phyloP scores from a whole-genome alignment of 768 basidiomycete genomes.

The Harrya chromipes region DNA sequence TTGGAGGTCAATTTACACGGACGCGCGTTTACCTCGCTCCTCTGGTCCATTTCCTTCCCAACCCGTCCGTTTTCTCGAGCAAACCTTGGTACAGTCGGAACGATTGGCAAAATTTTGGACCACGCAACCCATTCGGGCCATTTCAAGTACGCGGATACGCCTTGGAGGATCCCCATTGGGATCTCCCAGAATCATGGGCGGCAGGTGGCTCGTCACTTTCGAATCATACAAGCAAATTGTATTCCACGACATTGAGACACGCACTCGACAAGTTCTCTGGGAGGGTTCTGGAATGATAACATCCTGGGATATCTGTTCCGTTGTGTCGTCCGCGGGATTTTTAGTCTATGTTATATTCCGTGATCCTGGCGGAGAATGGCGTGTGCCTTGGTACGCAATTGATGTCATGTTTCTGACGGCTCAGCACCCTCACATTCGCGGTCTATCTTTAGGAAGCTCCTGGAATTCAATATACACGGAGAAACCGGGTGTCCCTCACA shows the following conservation, averaged over 20 bases:
- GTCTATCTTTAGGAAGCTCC: no score
- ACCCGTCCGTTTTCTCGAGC: slow-evolving; percentile 6
- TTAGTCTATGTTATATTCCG: not conserved
- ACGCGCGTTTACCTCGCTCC: slow-evolving; percentile 1
- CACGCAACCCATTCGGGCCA: slow-evolving; percentile 1
- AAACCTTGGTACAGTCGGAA: not conserved
- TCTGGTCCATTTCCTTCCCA: slow-evolving; percentile 9
- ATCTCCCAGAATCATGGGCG: slow-evolving; percentile 1
- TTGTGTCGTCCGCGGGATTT: not conserved
- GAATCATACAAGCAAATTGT: slow-evolving; percentile 1
- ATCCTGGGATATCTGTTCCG: not conserved
- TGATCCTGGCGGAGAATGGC: no score
- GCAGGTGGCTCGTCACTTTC: slow-evolving; percentile 6
- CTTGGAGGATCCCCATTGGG: not conserved
- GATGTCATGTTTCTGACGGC: no score
- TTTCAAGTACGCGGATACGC: slow-evolving; percentile 1
- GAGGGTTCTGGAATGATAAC: not conserved
- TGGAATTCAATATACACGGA: no score
- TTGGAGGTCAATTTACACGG: slow-evolving; percentile 8
- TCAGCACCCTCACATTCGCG: no score
- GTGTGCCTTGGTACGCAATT: no score
- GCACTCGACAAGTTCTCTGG: slow-evolving; percentile 1
- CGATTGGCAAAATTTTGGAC: slow-evolving; percentile 5
- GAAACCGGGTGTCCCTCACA: no score
- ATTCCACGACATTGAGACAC: not conserved